phyloP scores from a whole-genome alignment of 2,329 filamentous ascomycete species.

The Helminthosporium solani region DNA sequence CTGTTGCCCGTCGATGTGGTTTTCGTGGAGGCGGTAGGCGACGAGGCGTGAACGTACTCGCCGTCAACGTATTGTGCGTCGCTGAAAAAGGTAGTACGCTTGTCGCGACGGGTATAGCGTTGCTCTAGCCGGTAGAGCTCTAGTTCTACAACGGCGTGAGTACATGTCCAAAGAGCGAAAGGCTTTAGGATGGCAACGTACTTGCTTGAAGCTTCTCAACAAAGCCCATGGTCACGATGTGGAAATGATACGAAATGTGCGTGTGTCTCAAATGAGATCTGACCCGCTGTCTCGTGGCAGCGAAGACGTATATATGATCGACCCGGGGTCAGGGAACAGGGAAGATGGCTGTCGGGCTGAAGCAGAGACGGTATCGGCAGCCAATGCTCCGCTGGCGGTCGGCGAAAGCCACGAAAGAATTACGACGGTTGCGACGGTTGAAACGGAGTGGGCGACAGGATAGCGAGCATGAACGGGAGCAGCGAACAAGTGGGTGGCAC shows the following conservation, averaged over 20 bases:
- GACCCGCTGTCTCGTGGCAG: constrained; percentile 8
- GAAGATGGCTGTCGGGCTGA: constrained; percentile 24
- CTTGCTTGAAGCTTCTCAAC: constrained; percentile 45
- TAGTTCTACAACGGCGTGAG: constrained; percentile 55
- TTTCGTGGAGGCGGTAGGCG: constrained; percentile 35
- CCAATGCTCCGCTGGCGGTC: constrained; percentile 2
- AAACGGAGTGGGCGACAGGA: not conserved
- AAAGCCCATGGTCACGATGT: constrained; percentile 36
- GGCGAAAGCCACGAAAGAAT: not conserved
- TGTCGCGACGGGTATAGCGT: constrained; percentile 87
- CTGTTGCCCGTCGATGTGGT: constrained; percentile 20
- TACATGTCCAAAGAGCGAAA: not conserved
- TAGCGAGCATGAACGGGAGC: not conserved
- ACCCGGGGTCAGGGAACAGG: constrained; percentile 12
- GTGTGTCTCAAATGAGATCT: constrained; percentile 9
- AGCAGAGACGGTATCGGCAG: constrained; percentile 14
- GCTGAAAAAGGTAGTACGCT: constrained; percentile 84
- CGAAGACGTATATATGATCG: constrained; percentile 20
- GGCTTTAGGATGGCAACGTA: constrained; percentile 21
- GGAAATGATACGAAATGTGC: constrained; percentile 2
- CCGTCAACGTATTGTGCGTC: constrained; percentile 92
- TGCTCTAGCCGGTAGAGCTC: constrained; percentile 95
- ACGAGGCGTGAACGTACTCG: constrained; percentile 76
- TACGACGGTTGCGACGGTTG: not conserved
- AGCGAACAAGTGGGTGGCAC: not conserved